phyloP scores from a whole-genome alignment of 352 stramenopile species.

The Peronospora tabacina region DNA sequence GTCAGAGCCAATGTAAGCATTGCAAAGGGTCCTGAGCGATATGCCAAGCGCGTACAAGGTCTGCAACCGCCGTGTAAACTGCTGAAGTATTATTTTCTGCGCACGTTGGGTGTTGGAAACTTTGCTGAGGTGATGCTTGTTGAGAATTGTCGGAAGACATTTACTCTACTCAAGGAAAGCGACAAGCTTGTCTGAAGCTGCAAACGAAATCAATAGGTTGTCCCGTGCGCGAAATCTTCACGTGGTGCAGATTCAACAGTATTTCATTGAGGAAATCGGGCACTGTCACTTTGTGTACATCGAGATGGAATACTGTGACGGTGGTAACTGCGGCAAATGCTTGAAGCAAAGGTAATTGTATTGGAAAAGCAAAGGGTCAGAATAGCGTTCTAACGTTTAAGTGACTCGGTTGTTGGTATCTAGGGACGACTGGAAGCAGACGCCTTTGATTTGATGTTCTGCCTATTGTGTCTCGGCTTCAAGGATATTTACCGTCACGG shows the following conservation, averaged over 20 bases:
- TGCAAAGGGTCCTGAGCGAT: slow-evolving; percentile 35
- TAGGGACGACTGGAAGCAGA: slow-evolving; percentile 36
- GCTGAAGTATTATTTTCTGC: slow-evolving; percentile 53
- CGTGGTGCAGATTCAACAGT: slow-evolving; percentile 63
- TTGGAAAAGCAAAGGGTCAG: background rate
- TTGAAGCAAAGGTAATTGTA: slow-evolving; percentile 27
- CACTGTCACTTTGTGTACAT: slow-evolving; percentile 77
- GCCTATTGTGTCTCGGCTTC: slow-evolving; percentile 62
- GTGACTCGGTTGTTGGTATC: slow-evolving; percentile 4
- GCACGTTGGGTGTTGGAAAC: slow-evolving; percentile 57
- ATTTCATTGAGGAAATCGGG: slow-evolving; percentile 74
- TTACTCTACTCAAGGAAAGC: slow-evolving; percentile 74
- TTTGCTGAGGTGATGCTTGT: slow-evolving; percentile 79
- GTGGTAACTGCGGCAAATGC: slow-evolving; percentile 40
- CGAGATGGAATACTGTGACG: slow-evolving; percentile 75
- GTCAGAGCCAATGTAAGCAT: slow-evolving; percentile 24
- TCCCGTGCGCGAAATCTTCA: slow-evolving; percentile 48
- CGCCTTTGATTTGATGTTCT: slow-evolving; percentile 51
- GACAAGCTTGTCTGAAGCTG: slow-evolving; percentile 68
- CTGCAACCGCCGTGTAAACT: slow-evolving; percentile 50
- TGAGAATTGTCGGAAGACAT: slow-evolving; percentile 26
- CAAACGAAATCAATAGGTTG: slow-evolving; percentile 70
- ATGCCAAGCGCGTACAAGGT: slow-evolving; percentile 43
- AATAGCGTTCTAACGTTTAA: background rate
- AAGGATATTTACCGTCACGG: slow-evolving; percentile 53